These are phyloP conservation scores for Mucor irregularis DNA, from an alignment of 371 early-diverging fungal genomes.

Conservation along the genomic window DNA sequence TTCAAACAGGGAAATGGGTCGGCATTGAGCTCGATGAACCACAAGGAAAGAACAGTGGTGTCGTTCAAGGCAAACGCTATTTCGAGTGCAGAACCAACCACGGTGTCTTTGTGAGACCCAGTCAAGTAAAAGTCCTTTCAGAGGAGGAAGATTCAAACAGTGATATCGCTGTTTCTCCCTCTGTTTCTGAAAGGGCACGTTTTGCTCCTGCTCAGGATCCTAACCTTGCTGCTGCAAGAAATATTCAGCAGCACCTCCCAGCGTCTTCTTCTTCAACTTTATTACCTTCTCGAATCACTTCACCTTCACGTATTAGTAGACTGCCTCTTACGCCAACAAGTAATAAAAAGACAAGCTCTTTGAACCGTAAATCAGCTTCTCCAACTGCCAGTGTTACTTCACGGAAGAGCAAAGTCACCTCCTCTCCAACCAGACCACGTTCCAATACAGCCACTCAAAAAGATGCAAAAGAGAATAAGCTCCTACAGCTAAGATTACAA, in stretches of 20 bases:
- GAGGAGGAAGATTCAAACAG: neutral
- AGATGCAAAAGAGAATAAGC: conserved; percentile 24
- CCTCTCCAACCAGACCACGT: neutral
- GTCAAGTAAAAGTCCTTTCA: conserved; percentile 57
- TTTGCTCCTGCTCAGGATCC: conserved; percentile 33
- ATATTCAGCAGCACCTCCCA: conserved; percentile 21
- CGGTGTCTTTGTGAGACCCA: conserved; percentile 85
- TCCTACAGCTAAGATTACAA: conserved; percentile 23
- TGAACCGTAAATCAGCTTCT: conserved; percentile 10
- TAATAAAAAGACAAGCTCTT: neutral
- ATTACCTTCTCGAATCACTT: conserved; percentile 28
- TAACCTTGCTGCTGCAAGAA: conserved; percentile 24
- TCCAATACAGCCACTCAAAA: conserved; percentile 6
- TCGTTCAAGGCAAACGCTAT: conserved; percentile 78
- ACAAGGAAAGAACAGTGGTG: conserved; percentile 79
- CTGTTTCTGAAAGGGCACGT: conserved; percentile 3
- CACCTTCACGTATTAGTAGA: conserved; percentile 27
- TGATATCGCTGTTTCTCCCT: neutral
- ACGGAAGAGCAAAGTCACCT: conserved; percentile 11
- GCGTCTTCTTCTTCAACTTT: conserved; percentile 29
- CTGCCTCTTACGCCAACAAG: conserved; percentile 10
- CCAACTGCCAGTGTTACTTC: conserved; percentile 7
- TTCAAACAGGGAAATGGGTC: conserved; percentile 79
- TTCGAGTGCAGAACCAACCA: conserved; percentile 73
- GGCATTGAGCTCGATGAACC: conserved; percentile 76